These are phyloP conservation scores for Serendipita sp. DNA, from an alignment of 768 basidiomycete species.

Conservation along the genomic window DNA sequence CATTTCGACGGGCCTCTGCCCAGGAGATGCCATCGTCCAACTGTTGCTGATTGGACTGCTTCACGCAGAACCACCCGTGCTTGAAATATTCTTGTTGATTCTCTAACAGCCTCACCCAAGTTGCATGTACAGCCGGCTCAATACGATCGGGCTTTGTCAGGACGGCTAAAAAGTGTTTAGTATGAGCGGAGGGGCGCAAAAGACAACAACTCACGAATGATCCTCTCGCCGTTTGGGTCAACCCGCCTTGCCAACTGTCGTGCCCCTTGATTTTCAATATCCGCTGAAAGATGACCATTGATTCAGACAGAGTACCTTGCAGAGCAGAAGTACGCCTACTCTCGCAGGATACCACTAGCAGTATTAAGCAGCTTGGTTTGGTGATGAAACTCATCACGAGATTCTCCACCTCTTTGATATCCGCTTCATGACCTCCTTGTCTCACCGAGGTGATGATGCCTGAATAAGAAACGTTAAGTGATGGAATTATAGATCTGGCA, in stretches of 20 bases:
- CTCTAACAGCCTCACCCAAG: conserved; percentile 28
- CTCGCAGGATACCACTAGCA: conserved; percentile 47
- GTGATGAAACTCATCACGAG: conserved; percentile 44
- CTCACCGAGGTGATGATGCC: conserved; percentile 45
- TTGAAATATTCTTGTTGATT: conserved; percentile 18
- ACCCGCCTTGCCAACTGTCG: conserved; percentile 40
- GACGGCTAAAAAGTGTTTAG: conserved; percentile 31
- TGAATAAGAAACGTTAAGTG: conserved; percentile 12
- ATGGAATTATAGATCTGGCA: background rate
- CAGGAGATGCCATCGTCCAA: conserved; percentile 38
- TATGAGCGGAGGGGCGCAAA: background rate
- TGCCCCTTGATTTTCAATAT: conserved; percentile 67
- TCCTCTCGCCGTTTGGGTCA: conserved; percentile 48
- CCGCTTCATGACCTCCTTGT: conserved; percentile 29
- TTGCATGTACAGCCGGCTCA: conserved; percentile 33
- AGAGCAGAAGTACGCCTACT: conserved; percentile 28
- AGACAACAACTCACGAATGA: conserved; percentile 36
- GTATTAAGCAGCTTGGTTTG: conserved; percentile 43
- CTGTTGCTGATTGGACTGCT: conserved; percentile 36
- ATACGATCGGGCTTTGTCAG: conserved; percentile 63
- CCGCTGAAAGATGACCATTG: conserved; percentile 30
- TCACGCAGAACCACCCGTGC: conserved; percentile 45
- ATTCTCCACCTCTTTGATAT: conserved; percentile 45
- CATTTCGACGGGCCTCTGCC: conserved; percentile 39
- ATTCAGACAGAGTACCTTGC: background rate